Evolutionary conservation across 768 basidiomycete genomes (phyloP).

Genomic region (Xerocomellus intermedius): DNA sequence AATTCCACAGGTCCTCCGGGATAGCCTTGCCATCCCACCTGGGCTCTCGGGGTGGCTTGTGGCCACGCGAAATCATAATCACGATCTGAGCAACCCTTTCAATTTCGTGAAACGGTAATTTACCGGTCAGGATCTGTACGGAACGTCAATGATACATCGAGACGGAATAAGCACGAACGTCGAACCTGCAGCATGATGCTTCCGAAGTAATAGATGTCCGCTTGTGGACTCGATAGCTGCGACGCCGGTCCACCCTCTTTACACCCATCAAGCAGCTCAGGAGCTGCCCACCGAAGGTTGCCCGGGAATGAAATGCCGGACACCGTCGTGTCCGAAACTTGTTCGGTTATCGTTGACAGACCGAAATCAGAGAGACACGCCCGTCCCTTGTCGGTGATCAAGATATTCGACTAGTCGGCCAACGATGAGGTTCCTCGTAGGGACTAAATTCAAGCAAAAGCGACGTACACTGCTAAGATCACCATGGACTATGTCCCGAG

Average conservation of each 20-base stretch:
- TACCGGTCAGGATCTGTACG: conserved; percentile 22
- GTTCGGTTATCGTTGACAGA: conserved; percentile 20
- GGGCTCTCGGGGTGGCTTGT: conserved; percentile 7
- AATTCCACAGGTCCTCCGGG: conserved; percentile 22
- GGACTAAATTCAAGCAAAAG: background rate
- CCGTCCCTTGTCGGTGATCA: conserved; percentile 8
- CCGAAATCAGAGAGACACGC: conserved; percentile 34
- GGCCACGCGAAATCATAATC: conserved; percentile 16
- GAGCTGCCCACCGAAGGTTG: conserved; percentile 32
- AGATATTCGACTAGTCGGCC: conserved; percentile 20
- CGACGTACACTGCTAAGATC: conserved; percentile 38
- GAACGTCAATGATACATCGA: background rate
- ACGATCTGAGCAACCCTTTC: conserved; percentile 24
- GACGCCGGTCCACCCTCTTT: background rate
- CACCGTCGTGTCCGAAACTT: conserved; percentile 3
- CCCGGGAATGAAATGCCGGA: conserved; percentile 15
- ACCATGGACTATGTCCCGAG: conserved; percentile 35
- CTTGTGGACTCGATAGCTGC: conserved; percentile 10
- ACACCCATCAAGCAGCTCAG: conserved; percentile 19
- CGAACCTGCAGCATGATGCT: conserved; percentile 30
- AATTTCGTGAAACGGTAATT: conserved; percentile 23
- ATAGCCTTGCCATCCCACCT: conserved; percentile 26
- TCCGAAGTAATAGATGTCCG: conserved; percentile 32
- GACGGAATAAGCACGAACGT: background rate
- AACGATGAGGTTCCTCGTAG: background rate